Evolutionary conservation across 495 filamentous ascomycete species (phyloP), one percentile per base, ranked within the genome.

Genomic region (Xylaria grammica): DNA sequence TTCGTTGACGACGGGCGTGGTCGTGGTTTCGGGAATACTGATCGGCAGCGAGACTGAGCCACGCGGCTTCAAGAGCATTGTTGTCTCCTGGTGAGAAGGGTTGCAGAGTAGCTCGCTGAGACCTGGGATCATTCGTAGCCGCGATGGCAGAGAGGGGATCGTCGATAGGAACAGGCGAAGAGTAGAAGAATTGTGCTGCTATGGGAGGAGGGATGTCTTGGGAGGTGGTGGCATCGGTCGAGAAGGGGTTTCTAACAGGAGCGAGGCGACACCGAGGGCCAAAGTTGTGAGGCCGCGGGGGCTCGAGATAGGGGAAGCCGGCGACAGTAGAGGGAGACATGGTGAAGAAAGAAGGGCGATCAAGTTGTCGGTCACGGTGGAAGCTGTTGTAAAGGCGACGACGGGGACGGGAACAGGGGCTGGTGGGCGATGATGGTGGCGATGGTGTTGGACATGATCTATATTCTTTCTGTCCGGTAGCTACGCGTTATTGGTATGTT

Each of bases 71-170:
- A 15, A 96, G 78, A 6, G 86, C 86, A 42, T 83, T 78, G 66
- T 92, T 93, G 74, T 96, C 92, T 48, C 83, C 85, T 0, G 84
- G 83, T 0, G 91, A 89, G 72, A 94, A 96, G 3, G 92, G 92
- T n/a, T 88, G 85, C 1, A 91, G 86, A 27, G 87, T 84, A 27
- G 82, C 78, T 60, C 84, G 86, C 20, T 72, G 69, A 15, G 81
- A 73, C 48, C 80, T 80, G 40, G 85, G 74, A 60, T 85, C 83
- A 54, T 81, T 80, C 20, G 82, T 74, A 20, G 67, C 76, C 20
- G 84, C 75, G 32, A 85, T 79, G 1, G 89, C 83, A 5, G 90
- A 88, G 45, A 94, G 82, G 13, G 92, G 91, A 74, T 96, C 92
- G 73, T 96, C 92, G 70, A 96, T 90, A 42, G 91, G 87, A 32